Conservation (phyloP, 2,329 filamentous ascomycete species). For the Leptographium lundbergii region DNA sequence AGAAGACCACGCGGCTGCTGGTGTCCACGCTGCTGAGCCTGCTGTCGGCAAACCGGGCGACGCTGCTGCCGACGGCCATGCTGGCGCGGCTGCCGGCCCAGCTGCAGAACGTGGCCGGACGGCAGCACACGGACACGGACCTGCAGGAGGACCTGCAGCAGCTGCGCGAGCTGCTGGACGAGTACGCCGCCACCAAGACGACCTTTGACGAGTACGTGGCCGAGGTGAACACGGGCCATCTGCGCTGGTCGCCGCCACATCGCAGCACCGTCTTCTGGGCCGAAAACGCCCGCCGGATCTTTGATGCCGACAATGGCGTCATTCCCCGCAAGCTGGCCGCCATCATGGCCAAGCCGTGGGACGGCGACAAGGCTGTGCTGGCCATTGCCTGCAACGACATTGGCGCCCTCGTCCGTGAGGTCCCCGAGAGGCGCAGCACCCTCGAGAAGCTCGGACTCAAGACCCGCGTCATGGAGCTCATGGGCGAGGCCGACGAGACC, state of each 20-base stretch:
- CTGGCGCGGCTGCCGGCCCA: slow-evolving; percentile 66
- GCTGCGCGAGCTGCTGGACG: slow-evolving; percentile 50
- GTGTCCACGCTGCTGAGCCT: slow-evolving; percentile 85
- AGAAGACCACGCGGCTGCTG: slow-evolving; percentile 89
- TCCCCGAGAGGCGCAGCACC: slow-evolving; percentile 67
- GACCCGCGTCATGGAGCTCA: slow-evolving; percentile 80
- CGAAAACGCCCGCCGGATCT: slow-evolving; percentile 77
- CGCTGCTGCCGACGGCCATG: slow-evolving; percentile 71
- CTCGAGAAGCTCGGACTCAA: slow-evolving; percentile 80
- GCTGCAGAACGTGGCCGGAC: slow-evolving; percentile 48
- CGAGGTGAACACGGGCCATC: slow-evolving; percentile 73
- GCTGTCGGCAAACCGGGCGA: slow-evolving; percentile 54
- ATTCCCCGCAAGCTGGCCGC: slow-evolving; percentile 72
- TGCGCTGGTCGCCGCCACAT: slow-evolving; percentile 88
- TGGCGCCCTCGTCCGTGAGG: slow-evolving; percentile 76
- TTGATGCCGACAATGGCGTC: slow-evolving; percentile 70
- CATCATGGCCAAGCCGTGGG: slow-evolving; percentile 62
- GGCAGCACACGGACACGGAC: slow-evolving; percentile 52
- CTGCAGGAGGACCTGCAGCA: slow-evolving; percentile 48
- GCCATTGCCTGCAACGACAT: slow-evolving; percentile 91
- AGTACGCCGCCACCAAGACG: slow-evolving; percentile 57
- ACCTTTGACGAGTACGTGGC: slow-evolving; percentile 84
- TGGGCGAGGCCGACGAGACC: slow-evolving; percentile 77
- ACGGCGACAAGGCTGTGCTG: slow-evolving; percentile 74
- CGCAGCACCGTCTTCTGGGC: slow-evolving; percentile 80